Conservation (phyloP, 208 protist genomes). For the Wallacemonas sp. region DNA sequence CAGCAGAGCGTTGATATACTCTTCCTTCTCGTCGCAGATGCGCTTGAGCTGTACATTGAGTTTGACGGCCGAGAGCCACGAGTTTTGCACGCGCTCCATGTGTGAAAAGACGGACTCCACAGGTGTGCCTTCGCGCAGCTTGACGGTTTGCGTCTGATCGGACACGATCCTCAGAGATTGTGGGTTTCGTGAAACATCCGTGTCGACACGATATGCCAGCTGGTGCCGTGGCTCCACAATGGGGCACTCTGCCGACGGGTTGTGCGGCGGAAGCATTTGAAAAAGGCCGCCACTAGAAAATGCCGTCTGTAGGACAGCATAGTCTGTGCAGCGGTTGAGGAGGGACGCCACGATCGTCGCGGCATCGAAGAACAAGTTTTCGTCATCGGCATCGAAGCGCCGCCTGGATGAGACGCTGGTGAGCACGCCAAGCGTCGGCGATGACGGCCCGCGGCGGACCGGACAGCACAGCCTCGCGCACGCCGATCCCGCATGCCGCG, state of each 20-base stretch:
- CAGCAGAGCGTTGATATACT: conserved; percentile 18
- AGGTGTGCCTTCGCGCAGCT: conserved; percentile 26
- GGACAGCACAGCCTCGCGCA: conserved; percentile 17
- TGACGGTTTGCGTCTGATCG: not conserved
- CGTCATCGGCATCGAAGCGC: conserved; percentile 20
- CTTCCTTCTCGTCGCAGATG: conserved; percentile 28
- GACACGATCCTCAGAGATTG: conserved; percentile 16
- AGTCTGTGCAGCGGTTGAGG: conserved; percentile 24
- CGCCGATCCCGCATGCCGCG: not conserved
- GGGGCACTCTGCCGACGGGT: too few species aligned
- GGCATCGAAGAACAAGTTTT: conserved; percentile 30
- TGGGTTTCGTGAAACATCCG: not conserved
- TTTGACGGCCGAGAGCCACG: conserved; percentile 27
- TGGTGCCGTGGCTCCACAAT: conserved; percentile 22
- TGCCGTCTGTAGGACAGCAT: conserved; percentile 21
- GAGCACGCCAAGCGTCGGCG: conserved; percentile 17
- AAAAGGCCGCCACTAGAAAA: conserved; percentile 26
- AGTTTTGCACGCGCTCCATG: conserved; percentile 26
- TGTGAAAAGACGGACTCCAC: conserved; percentile 23
- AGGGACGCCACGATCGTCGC: conserved; percentile 17
- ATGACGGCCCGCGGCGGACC: conserved; percentile 1
- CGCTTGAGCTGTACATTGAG: conserved; percentile 36
- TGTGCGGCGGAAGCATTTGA: conserved; percentile 6
- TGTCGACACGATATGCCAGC: conserved; percentile 25
- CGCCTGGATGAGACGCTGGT: not conserved